phyloP scores from a whole-genome alignment of 73 alveolate species.

The Durusdinium trenchii region DNA sequence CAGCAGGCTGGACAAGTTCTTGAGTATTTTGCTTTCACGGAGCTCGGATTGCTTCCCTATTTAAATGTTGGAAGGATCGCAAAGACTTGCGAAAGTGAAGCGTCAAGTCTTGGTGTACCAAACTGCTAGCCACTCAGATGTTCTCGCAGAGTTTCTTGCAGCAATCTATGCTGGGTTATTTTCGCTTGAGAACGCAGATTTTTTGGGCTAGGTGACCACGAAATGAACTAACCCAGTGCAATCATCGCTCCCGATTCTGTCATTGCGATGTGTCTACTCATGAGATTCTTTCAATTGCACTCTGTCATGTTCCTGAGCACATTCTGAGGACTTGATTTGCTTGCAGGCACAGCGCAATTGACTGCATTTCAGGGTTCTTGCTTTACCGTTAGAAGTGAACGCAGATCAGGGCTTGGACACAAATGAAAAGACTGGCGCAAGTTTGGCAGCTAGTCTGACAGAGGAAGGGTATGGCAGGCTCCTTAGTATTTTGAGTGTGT shows the following conservation, averaged over 20 bases:
- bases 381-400: background rate
- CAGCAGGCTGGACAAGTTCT: background rate
- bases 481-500: background rate
- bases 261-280: too few relatives aligned
- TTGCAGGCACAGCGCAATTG: constrained; percentile 29
- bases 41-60: background rate
- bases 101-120: constrained; percentile 79
- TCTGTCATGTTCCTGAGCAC: background rate
- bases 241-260: background rate
- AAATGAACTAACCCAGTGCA: background rate
- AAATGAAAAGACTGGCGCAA: constrained; percentile 26
- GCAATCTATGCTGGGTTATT: background rate
- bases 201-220: background rate
- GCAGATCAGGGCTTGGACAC: constrained; percentile 17
- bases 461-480: constrained; percentile 45
- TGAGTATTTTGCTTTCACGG: background rate
- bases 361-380: background rate
- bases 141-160: background rate
- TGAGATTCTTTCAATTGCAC: background rate
- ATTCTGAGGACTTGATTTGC: constrained; percentile 57
- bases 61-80: too few relatives aligned
- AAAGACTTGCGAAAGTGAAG: constrained; percentile 78
- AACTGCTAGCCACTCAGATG: constrained; percentile 19
- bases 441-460: constrained; percentile 5
- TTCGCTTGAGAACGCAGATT: background rate